Evolutionary conservation across 2,329 filamentous ascomycete genomes (phyloP).

Genomic region (Graphium sp.): DNA sequence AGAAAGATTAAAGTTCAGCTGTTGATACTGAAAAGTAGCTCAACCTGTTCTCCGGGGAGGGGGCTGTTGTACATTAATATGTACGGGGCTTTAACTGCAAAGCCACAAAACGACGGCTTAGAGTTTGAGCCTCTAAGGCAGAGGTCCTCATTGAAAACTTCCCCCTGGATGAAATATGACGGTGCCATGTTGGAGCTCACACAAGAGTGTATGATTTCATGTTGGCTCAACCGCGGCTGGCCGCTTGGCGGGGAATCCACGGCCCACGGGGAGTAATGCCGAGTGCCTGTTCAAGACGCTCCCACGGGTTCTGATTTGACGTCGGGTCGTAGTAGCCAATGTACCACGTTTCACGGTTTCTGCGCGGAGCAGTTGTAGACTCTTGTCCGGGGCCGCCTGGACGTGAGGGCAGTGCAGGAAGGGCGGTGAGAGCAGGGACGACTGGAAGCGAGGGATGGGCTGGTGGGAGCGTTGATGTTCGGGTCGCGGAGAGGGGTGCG

Average conservation of each 20-base stretch:
- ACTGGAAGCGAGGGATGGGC: slow-evolving; percentile 5
- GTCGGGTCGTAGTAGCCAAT: slow-evolving; percentile 50
- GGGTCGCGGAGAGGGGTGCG: slow-evolving; percentile 2
- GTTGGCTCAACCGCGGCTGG: slow-evolving; percentile 9
- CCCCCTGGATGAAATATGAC: not conserved
- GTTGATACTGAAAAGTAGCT: too few species aligned
- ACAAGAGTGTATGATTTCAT: not conserved
- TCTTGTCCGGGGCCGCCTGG: not conserved
- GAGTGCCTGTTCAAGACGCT: slow-evolving; percentile 28
- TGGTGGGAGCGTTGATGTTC: slow-evolving; percentile 7
- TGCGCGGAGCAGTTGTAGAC: slow-evolving; percentile 2
- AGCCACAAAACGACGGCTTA: not conserved
- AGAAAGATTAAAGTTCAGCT: too few species aligned
- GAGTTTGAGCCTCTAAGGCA: not conserved
- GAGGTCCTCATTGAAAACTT: not conserved
- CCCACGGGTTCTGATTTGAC: slow-evolving; percentile 62
- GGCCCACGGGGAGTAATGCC: slow-evolving; percentile 24
- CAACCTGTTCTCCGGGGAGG: too few species aligned
- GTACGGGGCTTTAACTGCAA: not conserved
- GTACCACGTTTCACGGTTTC: slow-evolving; percentile 29
- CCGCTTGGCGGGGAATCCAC: slow-evolving; percentile 22
- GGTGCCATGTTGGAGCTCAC: not conserved
- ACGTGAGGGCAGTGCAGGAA: slow-evolving; percentile 3
- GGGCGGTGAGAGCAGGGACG: not conserved
- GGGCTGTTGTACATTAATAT: not conserved